Evolutionary conservation across 768 basidiomycete species (phyloP), one percentile per base, ranked within the genome.

Genomic region (Coprinopsis marcescibilis): DNA sequence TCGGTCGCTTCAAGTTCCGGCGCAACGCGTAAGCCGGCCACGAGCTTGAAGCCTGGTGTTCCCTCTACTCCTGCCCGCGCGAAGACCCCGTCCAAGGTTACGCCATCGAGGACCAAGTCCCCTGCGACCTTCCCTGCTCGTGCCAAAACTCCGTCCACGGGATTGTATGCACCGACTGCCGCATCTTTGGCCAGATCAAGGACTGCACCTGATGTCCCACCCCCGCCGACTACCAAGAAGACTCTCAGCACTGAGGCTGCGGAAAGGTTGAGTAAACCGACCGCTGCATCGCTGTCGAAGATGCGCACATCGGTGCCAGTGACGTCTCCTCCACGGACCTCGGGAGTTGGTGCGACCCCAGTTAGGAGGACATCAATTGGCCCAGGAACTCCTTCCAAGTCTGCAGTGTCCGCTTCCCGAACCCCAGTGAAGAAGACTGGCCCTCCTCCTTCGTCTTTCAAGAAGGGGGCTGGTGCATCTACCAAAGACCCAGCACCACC

Each of bases 111-210:
- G 20, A 2, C 50, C 53, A 13, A 65, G 58, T 45, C 37, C 59
- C 19, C 48, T 55, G 19, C 45, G 57, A 11, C 40, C 52, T 24
- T 46, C 52, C 3, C 46, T 26, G 59, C 65, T 6, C 70, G 75
- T 48, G 72, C 76, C 29, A 85, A 82, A 64, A 81, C 81, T 0
- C 80, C 82, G 2, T 77, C 80, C 4, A 69, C 78, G 1, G 81
- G 85, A 11, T 61, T 89, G 17, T 89, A 83, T 57, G 87, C 89
- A 5, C 89, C 89, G 0, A 91, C 89, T 1, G 89, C 87, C 0
- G 85, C 88, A 2, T 88, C 87, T 7, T 76, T 90, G 6, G 89
- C 89, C 0, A 76, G 72, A 41, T 72, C 82, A 26, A 80, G 85
- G 40, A 78, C 75, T 56, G 71, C 75, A 0, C 68, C 67, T 6